Evolutionary conservation across 805 yeast species (phyloP).

Genomic region (Lipomyces lipofer): DNA sequence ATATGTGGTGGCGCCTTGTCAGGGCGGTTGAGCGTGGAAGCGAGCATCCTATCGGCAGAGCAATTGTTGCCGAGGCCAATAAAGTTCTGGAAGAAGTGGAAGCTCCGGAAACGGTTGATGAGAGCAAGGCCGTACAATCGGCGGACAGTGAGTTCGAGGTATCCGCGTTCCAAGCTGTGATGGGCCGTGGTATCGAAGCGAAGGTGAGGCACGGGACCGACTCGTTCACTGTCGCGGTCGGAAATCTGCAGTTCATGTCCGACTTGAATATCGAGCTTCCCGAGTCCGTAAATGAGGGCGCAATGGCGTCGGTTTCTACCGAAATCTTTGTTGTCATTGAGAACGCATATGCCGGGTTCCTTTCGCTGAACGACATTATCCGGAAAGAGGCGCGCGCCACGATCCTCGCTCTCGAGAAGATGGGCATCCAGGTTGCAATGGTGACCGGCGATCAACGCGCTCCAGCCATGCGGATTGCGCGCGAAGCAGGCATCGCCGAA

Average conservation of each 20-base stretch:
- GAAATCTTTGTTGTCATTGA: slow-evolving; percentile 60
- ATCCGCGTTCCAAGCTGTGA: slow-evolving; percentile 33
- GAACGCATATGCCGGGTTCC: slow-evolving; percentile 58
- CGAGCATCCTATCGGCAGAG: slow-evolving; percentile 87
- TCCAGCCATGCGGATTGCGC: slow-evolving; percentile 66
- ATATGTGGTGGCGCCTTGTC: slow-evolving; percentile 54
- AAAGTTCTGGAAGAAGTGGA: slow-evolving; percentile 3
- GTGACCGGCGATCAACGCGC: slow-evolving; percentile 81
- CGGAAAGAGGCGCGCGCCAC: slow-evolving; percentile 66
- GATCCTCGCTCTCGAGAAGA: slow-evolving; percentile 52
- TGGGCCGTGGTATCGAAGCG: slow-evolving; percentile 42
- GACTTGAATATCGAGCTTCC: slow-evolving; percentile 28
- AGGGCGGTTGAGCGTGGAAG: slow-evolving; percentile 65
- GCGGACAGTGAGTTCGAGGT: slow-evolving; percentile 13
- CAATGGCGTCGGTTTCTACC: slow-evolving; percentile 44
- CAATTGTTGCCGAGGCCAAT: slow-evolving; percentile 52
- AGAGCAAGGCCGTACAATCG: no score
- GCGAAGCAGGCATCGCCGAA: slow-evolving; percentile 62
- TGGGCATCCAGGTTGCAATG: slow-evolving; percentile 70
- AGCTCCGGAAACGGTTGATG: neutral
- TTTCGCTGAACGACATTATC: slow-evolving; percentile 67
- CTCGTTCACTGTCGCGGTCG: slow-evolving; percentile 49
- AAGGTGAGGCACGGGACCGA: slow-evolving; percentile 26
- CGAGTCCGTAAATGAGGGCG: slow-evolving; percentile 29
- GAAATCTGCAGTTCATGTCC: slow-evolving; percentile 51